Base-by-base conservation (phyloP, 1,284 basidiomycete species). In the Cryptococcus sp. region DNA sequence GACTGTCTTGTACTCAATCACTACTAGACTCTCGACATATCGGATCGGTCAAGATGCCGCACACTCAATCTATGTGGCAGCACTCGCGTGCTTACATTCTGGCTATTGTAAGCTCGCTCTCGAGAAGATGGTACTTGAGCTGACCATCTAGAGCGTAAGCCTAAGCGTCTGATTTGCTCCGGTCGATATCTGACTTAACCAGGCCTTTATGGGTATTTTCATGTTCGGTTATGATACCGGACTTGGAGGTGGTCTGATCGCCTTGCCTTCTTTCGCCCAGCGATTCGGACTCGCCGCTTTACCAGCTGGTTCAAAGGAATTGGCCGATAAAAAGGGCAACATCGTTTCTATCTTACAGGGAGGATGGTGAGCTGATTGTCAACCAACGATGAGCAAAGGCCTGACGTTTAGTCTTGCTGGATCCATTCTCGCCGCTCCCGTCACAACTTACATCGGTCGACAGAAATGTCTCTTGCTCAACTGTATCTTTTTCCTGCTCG, bases 291-390 rank as follows among this genome's bases (percentile, higher is more conserved):
- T 87, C 23, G 83, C 80, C 7, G 79, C 78, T 45, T 45, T 56
- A 23, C 55, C 53, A 5, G 45, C 50, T 39, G 60, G 73, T 42
- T 53, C 65, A 31, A 55, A 63, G 4, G 40, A 56, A 10, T 55
- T 70, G 11, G 41, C 41, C 41, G 41, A 43, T 22, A 7, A 4
- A 58, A 65, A 62, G 60, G 66, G 70, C 50, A 82, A 84, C 61
- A 79, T 84, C 36, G 87, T 88, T 22, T 84, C 86, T 9, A 85
- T 88, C 19, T 79, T 89, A 18, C 86, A 88, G 67, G 87, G 83
- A 2, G 86, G 86, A 21, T 43, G 41, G 41, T 43, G 41, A 21
- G 41, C 11, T 66, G 87, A 2, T 77, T 11, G 46, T 32, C 22
- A 14, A 11, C 21, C 23, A 7, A 22, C 13, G 32, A 21, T 18